phyloP scores from a whole-genome alignment of 805 yeast species.

The Clavispora asparagi region DNA sequence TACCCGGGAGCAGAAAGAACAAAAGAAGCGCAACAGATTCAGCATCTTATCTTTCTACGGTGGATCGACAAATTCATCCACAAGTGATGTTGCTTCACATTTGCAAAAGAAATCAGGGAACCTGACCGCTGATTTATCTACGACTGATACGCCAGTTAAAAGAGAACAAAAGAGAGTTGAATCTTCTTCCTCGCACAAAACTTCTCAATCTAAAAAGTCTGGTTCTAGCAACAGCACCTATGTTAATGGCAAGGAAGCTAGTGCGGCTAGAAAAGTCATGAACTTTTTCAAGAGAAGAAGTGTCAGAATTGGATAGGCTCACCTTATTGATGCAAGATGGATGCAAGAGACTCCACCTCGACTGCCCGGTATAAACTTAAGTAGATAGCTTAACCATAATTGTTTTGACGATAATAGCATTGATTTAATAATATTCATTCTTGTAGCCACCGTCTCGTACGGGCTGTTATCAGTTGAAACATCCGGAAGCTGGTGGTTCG shows the following conservation, averaged over 20 bases:
- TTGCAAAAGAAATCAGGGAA: not conserved
- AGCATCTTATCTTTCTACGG: conserved; percentile 41
- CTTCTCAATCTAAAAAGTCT: conserved; percentile 20
- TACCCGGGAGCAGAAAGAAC: conserved; percentile 16
- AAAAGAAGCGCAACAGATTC: conserved; percentile 37
- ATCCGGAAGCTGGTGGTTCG: too few species aligned
- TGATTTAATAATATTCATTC: not conserved
- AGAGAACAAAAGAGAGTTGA: conserved; percentile 22
- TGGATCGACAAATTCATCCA: conserved; percentile 22
- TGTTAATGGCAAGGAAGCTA: conserved; percentile 48
- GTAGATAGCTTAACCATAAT: not conserved
- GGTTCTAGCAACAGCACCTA: conserved; percentile 17
- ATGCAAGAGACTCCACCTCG: not conserved
- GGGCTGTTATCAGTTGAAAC: too few species aligned
- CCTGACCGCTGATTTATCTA: conserved; percentile 6
- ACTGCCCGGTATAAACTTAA: not conserved
- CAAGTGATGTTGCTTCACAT: conserved; percentile 1
- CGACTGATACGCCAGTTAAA: not conserved
- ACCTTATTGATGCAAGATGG: not conserved
- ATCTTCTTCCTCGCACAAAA: conserved; percentile 24
- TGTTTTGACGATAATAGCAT: not conserved
- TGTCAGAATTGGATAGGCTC: conserved; percentile 11
- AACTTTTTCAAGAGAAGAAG: conserved; percentile 17
- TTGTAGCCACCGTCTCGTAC: not conserved
- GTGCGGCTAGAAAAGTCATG: conserved; percentile 54